These are phyloP conservation scores for Sporothrix euskadiensis DNA, from an alignment of 2,329 filamentous ascomycete species.

Conservation along the genomic window DNA sequence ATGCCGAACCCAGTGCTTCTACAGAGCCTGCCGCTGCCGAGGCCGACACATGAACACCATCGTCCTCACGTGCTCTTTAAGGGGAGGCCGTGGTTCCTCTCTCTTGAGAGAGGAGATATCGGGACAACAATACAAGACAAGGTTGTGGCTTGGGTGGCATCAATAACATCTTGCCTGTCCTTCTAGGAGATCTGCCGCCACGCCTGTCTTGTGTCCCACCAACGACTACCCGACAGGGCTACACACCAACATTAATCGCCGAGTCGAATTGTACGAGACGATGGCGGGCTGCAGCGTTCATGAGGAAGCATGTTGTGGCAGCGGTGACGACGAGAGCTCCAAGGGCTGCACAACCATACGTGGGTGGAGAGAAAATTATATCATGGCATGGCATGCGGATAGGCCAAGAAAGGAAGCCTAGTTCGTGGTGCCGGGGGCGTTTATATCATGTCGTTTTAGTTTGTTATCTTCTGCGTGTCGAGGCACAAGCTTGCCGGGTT, in stretches of 20 bases:
- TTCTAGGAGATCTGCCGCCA: background rate
- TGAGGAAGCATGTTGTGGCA: constrained; percentile 13
- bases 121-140: background rate
- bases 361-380: background rate
- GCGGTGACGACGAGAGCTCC: background rate
- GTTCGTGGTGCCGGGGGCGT: constrained; percentile 17
- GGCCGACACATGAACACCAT: constrained; percentile 35
- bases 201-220: background rate
- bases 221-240: background rate
- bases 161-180: background rate
- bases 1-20: background rate
- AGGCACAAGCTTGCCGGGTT: background rate
- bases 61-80: background rate
- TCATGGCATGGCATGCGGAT: constrained; percentile 1
- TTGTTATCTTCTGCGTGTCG: background rate
- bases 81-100: background rate
- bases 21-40: constrained; percentile 28
- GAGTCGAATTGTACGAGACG: background rate
- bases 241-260: constrained; percentile 8
- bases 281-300: constrained; percentile 13
- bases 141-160: background rate
- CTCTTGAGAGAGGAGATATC: background rate
- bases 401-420: background rate
- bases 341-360: background rate
- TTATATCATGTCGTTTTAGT: background rate